Conservation (phyloP, 2,329 filamentous ascomycete genomes). For the Exophiala alcalophila region DNA sequence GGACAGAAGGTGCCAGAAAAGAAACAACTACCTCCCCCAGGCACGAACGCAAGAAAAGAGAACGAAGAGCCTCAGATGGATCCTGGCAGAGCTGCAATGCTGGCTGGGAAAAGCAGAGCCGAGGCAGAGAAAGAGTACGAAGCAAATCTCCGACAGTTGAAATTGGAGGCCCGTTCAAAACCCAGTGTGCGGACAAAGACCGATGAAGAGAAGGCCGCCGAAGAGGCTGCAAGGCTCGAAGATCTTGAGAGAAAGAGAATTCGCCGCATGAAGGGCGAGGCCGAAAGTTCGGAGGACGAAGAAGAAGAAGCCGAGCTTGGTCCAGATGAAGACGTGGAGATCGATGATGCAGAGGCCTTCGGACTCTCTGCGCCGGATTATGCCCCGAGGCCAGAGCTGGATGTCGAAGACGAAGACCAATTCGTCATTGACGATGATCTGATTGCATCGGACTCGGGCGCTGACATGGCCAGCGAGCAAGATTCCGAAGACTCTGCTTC, state of each 20-base stretch:
- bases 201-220: slow-evolving; percentile 76
- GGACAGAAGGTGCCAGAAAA: slow-evolving; percentile 54
- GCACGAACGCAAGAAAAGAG: slow-evolving; percentile 41
- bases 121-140: slow-evolving; percentile 86
- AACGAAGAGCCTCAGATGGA: slow-evolving; percentile 54
- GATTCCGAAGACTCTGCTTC: slow-evolving; percentile 47
- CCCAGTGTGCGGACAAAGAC: slow-evolving; percentile 89
- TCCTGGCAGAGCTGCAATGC: slow-evolving; percentile 60
- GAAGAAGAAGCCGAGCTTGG: slow-evolving; percentile 44
- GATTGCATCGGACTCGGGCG: slow-evolving; percentile 72
- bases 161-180: slow-evolving; percentile 77
- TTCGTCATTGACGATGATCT: slow-evolving; percentile 88
- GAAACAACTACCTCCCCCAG: slow-evolving; percentile 50
- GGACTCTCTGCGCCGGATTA: slow-evolving; percentile 55
- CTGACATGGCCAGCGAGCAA: slow-evolving; percentile 41
- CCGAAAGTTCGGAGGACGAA: slow-evolving; percentile 62
- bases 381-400: slow-evolving; percentile 49
- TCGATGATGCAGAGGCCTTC: slow-evolving; percentile 60
- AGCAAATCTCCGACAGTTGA: slow-evolving; percentile 73
- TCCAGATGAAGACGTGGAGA: slow-evolving; percentile 49
- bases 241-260: slow-evolving; percentile 79
- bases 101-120: slow-evolving; percentile 60
- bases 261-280: slow-evolving; percentile 82
- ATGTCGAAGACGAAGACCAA: slow-evolving; percentile 89
- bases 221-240: slow-evolving; percentile 72